Base-by-base conservation (phyloP, 352 stramenopile species). In the Pythium volutum region DNA sequence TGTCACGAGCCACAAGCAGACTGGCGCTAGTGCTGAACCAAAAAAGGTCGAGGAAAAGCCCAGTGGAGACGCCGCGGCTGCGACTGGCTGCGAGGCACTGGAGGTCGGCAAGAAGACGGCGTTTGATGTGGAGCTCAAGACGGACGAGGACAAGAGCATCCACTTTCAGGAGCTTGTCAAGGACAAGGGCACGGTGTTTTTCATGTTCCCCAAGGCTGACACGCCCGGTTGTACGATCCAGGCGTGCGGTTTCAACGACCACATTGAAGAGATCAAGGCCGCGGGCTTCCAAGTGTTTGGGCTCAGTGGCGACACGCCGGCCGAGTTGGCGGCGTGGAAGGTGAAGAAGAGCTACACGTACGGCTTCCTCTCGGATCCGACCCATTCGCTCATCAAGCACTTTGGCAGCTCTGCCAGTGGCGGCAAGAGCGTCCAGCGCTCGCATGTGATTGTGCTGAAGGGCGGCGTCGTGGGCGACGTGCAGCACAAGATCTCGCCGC, bases 181-280 rank as follows among this genome's bases (percentile, higher is more conserved):
- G 59, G 80, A 87, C 7, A 75, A 84, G 16, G 85, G 84, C 22
- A 82, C 72, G 41, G 87, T 95, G 55, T 92, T 95, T 71, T 95
- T 95, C 69, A 94, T 94, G 81, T 95, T 88, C 67, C 84, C 87
- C 7, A 92, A 92, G 60, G 87, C 87, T 0, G 81, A 95, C 63
- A 95, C 87, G 9, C 81, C 83, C 5, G 87, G 84, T 6, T 95
- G 87, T 63, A 95, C 87, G 46, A 81, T 77, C 26, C 87, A 95
- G 66, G 83, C 87, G 15, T 92, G 83, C 31, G 84, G 84, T 20
- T 95, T 90, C 71, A 93, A 93, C 62, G 81, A 92, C 71, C 79
- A 93, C 68, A 67, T 93, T 41, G 73, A 85, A 43, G 70, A 77
- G 54, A 89, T 95, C 62, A 87, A 80, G 51, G 73, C 73, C 23